phyloP scores from a whole-genome alignment of 2,329 filamentous ascomycete genomes.

The Cladosporium sp. region DNA sequence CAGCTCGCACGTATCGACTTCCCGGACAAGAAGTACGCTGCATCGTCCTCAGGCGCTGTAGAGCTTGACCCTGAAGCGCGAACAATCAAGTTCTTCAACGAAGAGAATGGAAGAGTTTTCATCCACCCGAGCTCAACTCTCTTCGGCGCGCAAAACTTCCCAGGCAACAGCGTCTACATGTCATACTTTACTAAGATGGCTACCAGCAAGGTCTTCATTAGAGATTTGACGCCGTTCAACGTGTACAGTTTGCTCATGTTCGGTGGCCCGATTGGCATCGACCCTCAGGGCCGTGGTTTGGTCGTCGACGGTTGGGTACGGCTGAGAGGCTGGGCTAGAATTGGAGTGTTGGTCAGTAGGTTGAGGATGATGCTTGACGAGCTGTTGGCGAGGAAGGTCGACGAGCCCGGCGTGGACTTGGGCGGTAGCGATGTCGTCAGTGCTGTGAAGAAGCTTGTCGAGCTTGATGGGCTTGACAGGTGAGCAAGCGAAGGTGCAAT shows the following conservation, averaged over 20 bases:
- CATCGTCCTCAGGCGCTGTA: conserved; percentile 80
- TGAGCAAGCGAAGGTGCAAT: conserved; percentile 13
- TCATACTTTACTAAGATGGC: conserved; percentile 90
- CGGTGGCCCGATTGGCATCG: conserved; percentile 76
- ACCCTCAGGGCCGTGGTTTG: conserved; percentile 80
- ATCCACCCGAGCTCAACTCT: conserved; percentile 85
- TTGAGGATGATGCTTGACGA: conserved; percentile 83
- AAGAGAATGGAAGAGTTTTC: conserved; percentile 80
- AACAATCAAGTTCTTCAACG: conserved; percentile 88
- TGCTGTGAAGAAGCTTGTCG: conserved; percentile 74
- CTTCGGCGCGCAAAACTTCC: conserved; percentile 77
- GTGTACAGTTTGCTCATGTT: conserved; percentile 85
- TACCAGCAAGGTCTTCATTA: conserved; percentile 85
- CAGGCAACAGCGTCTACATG: conserved; percentile 71
- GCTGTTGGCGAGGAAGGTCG: conserved; percentile 74
- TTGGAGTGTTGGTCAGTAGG: conserved; percentile 82
- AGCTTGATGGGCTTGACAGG: conserved; percentile 66
- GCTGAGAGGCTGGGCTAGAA: conserved; percentile 86
- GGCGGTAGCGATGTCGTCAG: conserved; percentile 63
- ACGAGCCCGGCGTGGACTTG: conserved; percentile 56
- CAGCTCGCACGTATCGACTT: conserved; percentile 90
- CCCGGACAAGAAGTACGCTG: conserved; percentile 91
- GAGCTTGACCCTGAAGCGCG: conserved; percentile 89
- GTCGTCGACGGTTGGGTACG: conserved; percentile 88
- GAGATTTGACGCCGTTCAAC: conserved; percentile 91